Percentiles rank a stretch among this genome's conserved stretches.
phyloP scores from a whole-genome alignment of 169 alveolate species.

The Plasmodium knowlesi region DNA sequence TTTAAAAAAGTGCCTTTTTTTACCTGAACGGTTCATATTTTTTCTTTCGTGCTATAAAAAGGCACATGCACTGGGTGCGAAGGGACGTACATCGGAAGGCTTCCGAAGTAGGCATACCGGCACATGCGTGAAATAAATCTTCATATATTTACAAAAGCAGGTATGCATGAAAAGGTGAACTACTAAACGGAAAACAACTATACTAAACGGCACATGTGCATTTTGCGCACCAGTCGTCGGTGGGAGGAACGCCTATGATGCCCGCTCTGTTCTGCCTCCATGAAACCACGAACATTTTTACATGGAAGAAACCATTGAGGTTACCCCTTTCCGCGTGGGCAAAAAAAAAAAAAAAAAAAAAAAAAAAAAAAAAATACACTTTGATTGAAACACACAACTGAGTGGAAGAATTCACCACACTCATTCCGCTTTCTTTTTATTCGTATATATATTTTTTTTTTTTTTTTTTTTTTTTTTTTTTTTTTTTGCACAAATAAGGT shows the following conservation, averaged over 20 bases:
- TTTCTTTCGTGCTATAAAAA: background rate
- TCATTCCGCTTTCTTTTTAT: background rate
- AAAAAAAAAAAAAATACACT: no score
- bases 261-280: background rate
- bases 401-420: background rate
- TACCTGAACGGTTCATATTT: slow-evolving; percentile 4
- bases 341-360: no score
- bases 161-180: background rate
- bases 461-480: no score
- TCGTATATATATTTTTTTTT: no score
- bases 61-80: background rate
- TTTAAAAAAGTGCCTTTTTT: background rate
- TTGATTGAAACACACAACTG: background rate
- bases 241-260: background rate
- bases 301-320: background rate
- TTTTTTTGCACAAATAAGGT: background rate
- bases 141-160: background rate
- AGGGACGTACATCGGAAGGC: background rate
- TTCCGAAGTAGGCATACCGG: background rate
- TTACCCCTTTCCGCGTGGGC: background rate
- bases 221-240: background rate
- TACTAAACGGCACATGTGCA: background rate
- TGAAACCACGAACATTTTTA: background rate
- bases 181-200: background rate
- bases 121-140: background rate